phyloP scores from a whole-genome alignment of 495 filamentous ascomycete genomes.

The Melanomma pulvis-pyrius region DNA sequence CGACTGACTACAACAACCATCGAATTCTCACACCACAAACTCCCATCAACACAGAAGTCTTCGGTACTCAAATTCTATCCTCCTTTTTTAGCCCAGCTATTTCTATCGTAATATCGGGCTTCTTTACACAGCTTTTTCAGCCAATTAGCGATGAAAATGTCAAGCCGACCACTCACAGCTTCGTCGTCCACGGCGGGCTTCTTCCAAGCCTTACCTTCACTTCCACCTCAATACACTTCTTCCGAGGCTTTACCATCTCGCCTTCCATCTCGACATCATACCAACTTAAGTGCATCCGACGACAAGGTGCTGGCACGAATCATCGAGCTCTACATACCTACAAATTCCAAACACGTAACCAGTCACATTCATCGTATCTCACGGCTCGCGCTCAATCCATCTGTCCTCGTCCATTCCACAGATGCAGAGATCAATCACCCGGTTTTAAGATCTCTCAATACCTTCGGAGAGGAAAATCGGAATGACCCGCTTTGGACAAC shows the following conservation, averaged over 20 bases:
- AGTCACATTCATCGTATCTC: slow-evolving; percentile 15
- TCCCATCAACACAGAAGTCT: too few relatives aligned
- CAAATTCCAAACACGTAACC: background rate
- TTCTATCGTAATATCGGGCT: too few relatives aligned
- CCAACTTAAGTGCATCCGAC: background rate
- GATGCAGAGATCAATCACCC: slow-evolving; percentile 65
- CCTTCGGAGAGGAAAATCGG: slow-evolving; percentile 47
- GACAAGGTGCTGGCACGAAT: slow-evolving; percentile 19
- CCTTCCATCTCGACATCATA: background rate
- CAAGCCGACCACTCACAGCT: background rate
- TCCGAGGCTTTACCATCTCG: background rate
- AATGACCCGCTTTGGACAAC: slow-evolving; percentile 55
- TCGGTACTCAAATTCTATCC: too few relatives aligned
- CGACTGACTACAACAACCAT: too few relatives aligned
- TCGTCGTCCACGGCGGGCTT: slow-evolving; percentile 31
- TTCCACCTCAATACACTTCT: slow-evolving; percentile 25
- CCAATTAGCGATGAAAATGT: too few relatives aligned
- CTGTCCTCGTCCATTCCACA: slow-evolving; percentile 10
- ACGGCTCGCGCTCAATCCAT: slow-evolving; percentile 6
- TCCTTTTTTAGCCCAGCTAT: too few relatives aligned
- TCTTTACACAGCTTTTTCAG: too few relatives aligned
- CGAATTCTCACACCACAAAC: too few relatives aligned
- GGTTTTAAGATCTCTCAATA: slow-evolving; percentile 53
- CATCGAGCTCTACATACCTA: slow-evolving; percentile 11
- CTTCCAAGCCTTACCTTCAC: slow-evolving; percentile 26